Conservation (phyloP, 2,329 filamentous ascomycete genomes). For the Fusarium staphyleae region DNA sequence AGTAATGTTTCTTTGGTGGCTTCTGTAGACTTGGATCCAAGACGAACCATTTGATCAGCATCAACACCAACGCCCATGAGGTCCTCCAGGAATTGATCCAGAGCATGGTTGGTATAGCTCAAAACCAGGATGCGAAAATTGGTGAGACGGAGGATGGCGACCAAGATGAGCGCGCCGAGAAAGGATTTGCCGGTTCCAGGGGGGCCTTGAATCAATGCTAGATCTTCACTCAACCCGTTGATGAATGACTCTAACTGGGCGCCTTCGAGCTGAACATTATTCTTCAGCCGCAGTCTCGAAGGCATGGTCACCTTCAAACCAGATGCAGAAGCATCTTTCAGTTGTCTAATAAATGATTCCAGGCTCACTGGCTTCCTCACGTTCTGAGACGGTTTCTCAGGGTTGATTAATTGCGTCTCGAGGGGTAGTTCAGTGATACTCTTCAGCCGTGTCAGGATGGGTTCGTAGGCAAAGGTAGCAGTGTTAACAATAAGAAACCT, state of each 20-base stretch:
- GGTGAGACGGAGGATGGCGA: constrained; percentile 59
- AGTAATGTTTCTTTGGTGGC: constrained; percentile 58
- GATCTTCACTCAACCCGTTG: constrained; percentile 56
- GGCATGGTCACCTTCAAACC: constrained; percentile 15
- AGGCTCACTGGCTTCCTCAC: constrained; percentile 22
- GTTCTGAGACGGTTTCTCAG: constrained; percentile 6
- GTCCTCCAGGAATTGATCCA: constrained; percentile 72
- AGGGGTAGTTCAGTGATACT: constrained; percentile 63
- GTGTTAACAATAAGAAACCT: constrained; percentile 68
- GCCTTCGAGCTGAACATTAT: constrained; percentile 34
- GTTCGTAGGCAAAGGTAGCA: constrained; percentile 72
- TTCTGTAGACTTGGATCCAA: constrained; percentile 65
- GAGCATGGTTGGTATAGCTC: constrained; percentile 72
- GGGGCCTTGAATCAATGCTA: constrained; percentile 75
- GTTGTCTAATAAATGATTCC: background rate
- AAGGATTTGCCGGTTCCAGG: constrained; percentile 82
- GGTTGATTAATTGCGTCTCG: constrained; percentile 57
- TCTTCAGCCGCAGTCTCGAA: constrained; percentile 29
- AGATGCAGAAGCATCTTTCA: background rate
- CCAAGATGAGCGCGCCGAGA: constrained; percentile 69
- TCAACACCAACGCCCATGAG: constrained; percentile 66
- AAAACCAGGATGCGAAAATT: constrained; percentile 65
- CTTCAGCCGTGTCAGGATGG: constrained; percentile 67
- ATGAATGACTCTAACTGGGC: constrained; percentile 65
- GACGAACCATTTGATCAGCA: constrained; percentile 59